Conservation (phyloP, 1,284 basidiomycete species). For the Pascua sp. region DNA sequence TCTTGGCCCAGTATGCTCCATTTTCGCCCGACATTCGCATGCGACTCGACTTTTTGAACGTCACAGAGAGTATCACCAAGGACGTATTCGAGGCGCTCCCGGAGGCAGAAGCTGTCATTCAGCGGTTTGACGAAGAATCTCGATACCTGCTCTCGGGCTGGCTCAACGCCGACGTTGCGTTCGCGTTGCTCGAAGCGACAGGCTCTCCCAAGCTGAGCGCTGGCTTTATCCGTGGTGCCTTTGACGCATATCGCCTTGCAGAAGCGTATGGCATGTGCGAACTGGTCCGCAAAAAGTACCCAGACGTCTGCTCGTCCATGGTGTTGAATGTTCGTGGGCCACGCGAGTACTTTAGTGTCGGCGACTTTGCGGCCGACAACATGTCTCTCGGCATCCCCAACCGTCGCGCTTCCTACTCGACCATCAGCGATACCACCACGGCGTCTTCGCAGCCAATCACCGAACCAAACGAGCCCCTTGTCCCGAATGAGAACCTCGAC, state of each 20-base stretch:
- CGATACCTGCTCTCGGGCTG: slow-evolving; percentile 21
- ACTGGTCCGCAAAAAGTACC: slow-evolving; percentile 15
- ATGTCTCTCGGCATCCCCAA: neutral
- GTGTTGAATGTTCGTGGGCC: slow-evolving; percentile 9
- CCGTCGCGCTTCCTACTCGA: neutral
- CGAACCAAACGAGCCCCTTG: neutral
- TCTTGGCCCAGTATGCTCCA: slow-evolving; percentile 4
- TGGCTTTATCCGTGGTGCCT: slow-evolving; percentile 20
- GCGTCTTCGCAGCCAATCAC: neutral
- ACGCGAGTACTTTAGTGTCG: slow-evolving; percentile 13
- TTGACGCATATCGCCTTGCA: slow-evolving; percentile 7
- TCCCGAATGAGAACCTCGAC: slow-evolving; percentile 12
- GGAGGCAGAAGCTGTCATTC: slow-evolving; percentile 17
- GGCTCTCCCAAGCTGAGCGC: slow-evolving; percentile 12
- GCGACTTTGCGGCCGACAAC: neutral
- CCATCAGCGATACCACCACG: slow-evolving; percentile 10
- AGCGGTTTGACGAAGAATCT: slow-evolving; percentile 10
- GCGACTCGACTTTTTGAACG: slow-evolving; percentile 8
- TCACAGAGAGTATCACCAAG: neutral
- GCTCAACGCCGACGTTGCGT: slow-evolving; percentile 21
- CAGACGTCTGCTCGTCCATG: slow-evolving; percentile 3
- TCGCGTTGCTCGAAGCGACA: slow-evolving; percentile 12
- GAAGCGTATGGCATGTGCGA: slow-evolving; percentile 20
- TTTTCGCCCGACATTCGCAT: slow-evolving; percentile 12
- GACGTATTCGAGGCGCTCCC: slow-evolving; percentile 10